Evolutionary conservation across 1,284 basidiomycete genomes (phyloP), one percentile per base, ranked within the genome.

Genomic region (Austroboletus niveus): DNA sequence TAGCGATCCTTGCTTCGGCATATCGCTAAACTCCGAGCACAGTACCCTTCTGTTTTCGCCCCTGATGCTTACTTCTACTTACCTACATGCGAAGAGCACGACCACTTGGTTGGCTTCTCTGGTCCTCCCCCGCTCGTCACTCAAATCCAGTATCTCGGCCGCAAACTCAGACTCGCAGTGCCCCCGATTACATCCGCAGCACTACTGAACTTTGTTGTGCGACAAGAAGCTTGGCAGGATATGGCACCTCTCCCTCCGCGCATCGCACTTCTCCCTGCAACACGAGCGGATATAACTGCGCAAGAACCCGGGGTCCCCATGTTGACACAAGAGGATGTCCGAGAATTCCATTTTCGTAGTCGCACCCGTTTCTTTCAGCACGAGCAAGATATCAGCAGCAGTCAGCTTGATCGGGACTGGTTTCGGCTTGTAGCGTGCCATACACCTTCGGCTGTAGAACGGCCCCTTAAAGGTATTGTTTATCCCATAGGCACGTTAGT

Each of bases 351-450:
- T 51, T 64, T 65, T 44, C 56, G 45, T 24, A 72, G 68, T 38
- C 73, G 75, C 3, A 72, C 73, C 20, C 59, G 55, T 48, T 61
- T 64, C 43, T 62, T 69, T 39, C 58, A 60, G 11, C 57, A 57
- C 36, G 41, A 51, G 40, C 57, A 57, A 2, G 50, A 48, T 31
- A 38, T 54, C 7, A 43, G 55, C 22, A 69, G 69, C 8, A 51
- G 54, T 42, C 54, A 51, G 27, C 69, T 74, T 47, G 78, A 79
- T 56, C 57, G 57, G 46, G 76, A 77, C 48, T 79, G 77, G 77
- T 70, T 64, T 55, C 73, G 75, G 36, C 53, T 74, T 22, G 73
- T 73, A 4, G 65, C 65, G 8, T 79, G 76, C 45, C 60, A 71
- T 48, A 67, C 75, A 47, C 63, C 66, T 4, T 69, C 65, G 57